Percentiles rank a stretch among this genome's conserved stretches.
These are phyloP conservation scores for Naganishia vishniacii DNA, from an alignment of 768 basidiomycete genomes.

Conservation along the genomic window DNA sequence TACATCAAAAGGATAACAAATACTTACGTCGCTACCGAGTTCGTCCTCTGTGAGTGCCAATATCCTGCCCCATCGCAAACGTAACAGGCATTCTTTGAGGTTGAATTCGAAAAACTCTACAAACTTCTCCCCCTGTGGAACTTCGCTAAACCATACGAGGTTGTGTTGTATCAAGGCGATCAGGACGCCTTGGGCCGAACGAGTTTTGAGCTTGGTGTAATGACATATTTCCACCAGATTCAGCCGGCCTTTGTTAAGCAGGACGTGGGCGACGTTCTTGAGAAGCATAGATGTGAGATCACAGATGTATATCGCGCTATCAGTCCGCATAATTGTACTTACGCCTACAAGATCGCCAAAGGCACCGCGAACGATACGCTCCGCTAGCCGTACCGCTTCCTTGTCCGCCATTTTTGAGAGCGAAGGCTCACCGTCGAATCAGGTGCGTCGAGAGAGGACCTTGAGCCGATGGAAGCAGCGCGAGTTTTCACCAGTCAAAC, in stretches of 20 bases:
- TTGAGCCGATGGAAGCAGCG: background rate
- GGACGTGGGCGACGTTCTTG: constrained; percentile 66
- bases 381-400: constrained; percentile 44
- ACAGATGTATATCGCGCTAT: background rate
- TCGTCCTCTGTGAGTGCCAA: constrained; percentile 66
- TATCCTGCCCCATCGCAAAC: constrained; percentile 76
- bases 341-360: constrained; percentile 45
- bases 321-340: constrained; percentile 25
- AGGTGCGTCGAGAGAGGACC: background rate
- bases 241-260: constrained; percentile 80
- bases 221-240: constrained; percentile 64
- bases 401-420: constrained; percentile 36
- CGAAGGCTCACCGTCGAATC: background rate
- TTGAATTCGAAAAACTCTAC: constrained; percentile 66
- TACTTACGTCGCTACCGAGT: constrained; percentile 64
- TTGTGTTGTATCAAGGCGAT: constrained; percentile 86
- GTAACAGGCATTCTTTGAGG: constrained; percentile 70
- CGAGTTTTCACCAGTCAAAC: constrained; percentile 1
- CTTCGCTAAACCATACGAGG: constrained; percentile 74
- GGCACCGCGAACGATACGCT: constrained; percentile 43
- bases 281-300: constrained; percentile 1
- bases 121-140: constrained; percentile 66
- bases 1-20: background rate
- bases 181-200: constrained; percentile 64
- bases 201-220: constrained; percentile 63